These are phyloP conservation scores for Simplicillium aogashimaense DNA, from an alignment of 2,329 filamentous ascomycete species.

Conservation along the genomic window DNA sequence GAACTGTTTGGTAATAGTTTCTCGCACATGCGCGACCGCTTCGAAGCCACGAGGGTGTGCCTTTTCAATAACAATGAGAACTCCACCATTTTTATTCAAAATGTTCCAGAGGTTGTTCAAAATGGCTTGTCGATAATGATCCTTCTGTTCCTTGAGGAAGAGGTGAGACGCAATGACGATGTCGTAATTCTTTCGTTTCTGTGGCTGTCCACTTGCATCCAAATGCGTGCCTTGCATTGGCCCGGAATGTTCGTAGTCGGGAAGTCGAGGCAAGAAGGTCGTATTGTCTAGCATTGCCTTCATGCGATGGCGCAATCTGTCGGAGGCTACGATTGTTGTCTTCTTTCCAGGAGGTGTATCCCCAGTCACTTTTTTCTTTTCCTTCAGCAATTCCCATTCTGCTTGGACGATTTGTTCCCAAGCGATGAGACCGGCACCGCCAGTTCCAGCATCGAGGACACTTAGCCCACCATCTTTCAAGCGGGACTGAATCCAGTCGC, in stretches of 20 bases:
- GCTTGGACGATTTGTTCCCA: constrained; percentile 71
- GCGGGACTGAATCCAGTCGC: constrained; percentile 57
- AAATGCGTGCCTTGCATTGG: constrained; percentile 48
- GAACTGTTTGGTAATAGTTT: constrained; percentile 66
- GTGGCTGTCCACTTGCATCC: constrained; percentile 43
- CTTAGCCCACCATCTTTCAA: constrained; percentile 47
- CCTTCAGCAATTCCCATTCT: constrained; percentile 66
- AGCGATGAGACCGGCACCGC: constrained; percentile 62
- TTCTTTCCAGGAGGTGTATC: constrained; percentile 56
- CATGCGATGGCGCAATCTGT: constrained; percentile 63
- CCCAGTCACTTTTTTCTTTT: constrained; percentile 31
- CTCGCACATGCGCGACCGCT: constrained; percentile 74
- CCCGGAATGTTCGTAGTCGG: constrained; percentile 66
- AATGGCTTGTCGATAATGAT: constrained; percentile 66
- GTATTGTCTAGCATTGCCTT: constrained; percentile 77
- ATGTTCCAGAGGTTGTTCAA: constrained; percentile 86
- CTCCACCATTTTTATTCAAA: constrained; percentile 72
- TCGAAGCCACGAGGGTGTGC: constrained; percentile 88
- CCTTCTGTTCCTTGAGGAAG: constrained; percentile 66
- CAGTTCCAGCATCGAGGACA: constrained; percentile 65
- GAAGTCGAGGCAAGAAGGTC: constrained; percentile 83
- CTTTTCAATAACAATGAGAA: constrained; percentile 84
- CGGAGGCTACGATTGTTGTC: constrained; percentile 70
- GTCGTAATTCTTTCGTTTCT: constrained; percentile 71
- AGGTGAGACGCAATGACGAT: constrained; percentile 83